Evolutionary conservation across 2,329 filamentous ascomycete species (phyloP).

Genomic region (Coccinonectria pachysandricola): DNA sequence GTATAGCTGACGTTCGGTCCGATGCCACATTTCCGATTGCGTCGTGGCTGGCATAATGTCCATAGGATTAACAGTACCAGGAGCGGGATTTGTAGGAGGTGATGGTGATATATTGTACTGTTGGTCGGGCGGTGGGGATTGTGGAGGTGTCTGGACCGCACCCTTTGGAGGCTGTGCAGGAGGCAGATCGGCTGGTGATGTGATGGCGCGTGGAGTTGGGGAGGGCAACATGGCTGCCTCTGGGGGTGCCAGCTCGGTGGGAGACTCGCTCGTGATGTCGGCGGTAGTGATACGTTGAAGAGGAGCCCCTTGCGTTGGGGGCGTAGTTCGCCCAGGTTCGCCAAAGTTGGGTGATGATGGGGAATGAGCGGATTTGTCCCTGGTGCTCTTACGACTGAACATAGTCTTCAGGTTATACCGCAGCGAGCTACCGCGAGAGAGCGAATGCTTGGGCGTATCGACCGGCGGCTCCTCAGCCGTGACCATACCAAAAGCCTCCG

Average conservation of each 20-base stretch:
- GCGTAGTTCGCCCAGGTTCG: slow-evolving; percentile 3
- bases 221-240: slow-evolving; percentile 7
- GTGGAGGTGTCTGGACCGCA: slow-evolving; percentile 15
- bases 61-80: slow-evolving; percentile 43
- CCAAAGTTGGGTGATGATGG: slow-evolving; percentile 12
- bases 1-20: slow-evolving; percentile 27
- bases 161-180: slow-evolving; percentile 6
- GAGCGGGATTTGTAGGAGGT: slow-evolving; percentile 25
- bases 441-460: slow-evolving; percentile 13
- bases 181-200: slow-evolving; percentile 14
- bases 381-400: slow-evolving; percentile 25
- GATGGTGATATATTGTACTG: slow-evolving; percentile 17
- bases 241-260: slow-evolving; percentile 18
- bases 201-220: slow-evolving; percentile 9
- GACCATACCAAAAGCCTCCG: slow-evolving; percentile 31
- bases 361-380: slow-evolving; percentile 21
- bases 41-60: slow-evolving; percentile 39
- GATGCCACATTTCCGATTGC: slow-evolving; percentile 27
- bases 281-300: slow-evolving; percentile 15
- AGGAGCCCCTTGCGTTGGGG: slow-evolving; percentile 8
- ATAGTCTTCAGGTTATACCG: slow-evolving; percentile 26
- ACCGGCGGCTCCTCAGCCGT: slow-evolving; percentile 15
- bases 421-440: slow-evolving; percentile 25
- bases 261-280: slow-evolving; percentile 20
- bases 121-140: slow-evolving; percentile 17